Base-by-base conservation (phyloP, 73 alveolate genomes). In the Breviolum minutum region DNA sequence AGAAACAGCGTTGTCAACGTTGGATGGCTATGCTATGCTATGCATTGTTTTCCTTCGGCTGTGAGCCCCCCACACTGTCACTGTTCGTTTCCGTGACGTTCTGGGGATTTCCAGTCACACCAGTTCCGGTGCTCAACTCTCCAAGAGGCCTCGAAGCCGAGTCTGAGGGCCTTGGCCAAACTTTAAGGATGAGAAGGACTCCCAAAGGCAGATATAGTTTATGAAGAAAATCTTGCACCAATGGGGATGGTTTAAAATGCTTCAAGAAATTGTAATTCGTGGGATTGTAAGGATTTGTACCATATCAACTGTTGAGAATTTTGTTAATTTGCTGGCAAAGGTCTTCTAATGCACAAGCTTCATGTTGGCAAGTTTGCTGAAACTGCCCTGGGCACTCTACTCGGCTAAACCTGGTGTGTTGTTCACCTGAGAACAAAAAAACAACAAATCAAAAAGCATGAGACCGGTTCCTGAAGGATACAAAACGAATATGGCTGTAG, bases 71-170 rank as follows among this genome's bases (percentile, higher is more conserved):
- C 12, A 29, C 86, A 77, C 86, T 77, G 26, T 17, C 30, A 8
- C 85, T 76, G 86, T 77, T 11, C 40, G 86, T 62, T 20, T 27
- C 86, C 86, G 62, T 62, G 32, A 77, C 24, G 86, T 77, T n/a
- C 86, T 13, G 24, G 63, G 54, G 54, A 40, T 40, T 40, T 2
- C 54, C 54, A 40, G 54, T 40, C 54, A 40, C 54, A 62, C 27
- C 86, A 77, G 62, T 76, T 9, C 11, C 86, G 9, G 24, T 77
- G 62, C 86, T 77, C 63, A 8, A 62, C 86, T 77, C 86, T 11
- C 86, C 86, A n/a, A 24, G 63, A 14, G 85, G 85, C 26, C 86
- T 77, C 40, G 26, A 12, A 12, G 54, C 3, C 54, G 54, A 40
- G 54, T 40, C 54, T 40, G 54, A 40, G 54, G 0, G 54, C 54